Percentiles rank a stretch among this genome's conserved stretches.
Evolutionary conservation across 2,329 filamentous ascomycete genomes (phyloP).

Genomic region (Chaetomiaceae sp.): DNA sequence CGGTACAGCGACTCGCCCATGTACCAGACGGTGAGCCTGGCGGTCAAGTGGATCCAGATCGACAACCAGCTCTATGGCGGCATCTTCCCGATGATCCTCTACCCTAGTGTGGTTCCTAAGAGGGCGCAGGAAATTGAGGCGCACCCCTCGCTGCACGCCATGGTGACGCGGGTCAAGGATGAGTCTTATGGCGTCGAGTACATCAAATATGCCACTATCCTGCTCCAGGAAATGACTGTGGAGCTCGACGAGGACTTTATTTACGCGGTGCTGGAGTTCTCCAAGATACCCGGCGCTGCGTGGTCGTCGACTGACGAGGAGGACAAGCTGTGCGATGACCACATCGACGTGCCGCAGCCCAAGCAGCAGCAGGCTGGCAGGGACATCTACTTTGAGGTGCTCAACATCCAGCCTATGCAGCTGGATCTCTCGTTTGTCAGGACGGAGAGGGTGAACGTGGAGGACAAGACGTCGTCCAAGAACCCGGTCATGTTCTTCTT

Average conservation of each 20-base stretch:
- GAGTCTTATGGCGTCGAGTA: constrained; percentile 97
- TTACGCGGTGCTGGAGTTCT: constrained; percentile 90
- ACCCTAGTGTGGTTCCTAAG: constrained; percentile 96
- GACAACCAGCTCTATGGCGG: constrained; percentile 98
- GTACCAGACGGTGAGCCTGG: constrained; percentile 85
- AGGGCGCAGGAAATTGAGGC: constrained; percentile 93
- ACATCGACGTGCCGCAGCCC: constrained; percentile 87
- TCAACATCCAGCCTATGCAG: constrained; percentile 98
- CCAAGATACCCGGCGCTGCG: constrained; percentile 83
- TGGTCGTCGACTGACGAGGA: constrained; percentile 76
- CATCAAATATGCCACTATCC: constrained; percentile 92
- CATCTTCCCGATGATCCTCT: constrained; percentile 94
- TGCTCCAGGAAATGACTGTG: constrained; percentile 96
- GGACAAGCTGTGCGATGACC: constrained; percentile 83
- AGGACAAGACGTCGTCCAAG: constrained; percentile 83
- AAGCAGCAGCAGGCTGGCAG: constrained; percentile 77
- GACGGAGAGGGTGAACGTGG: constrained; percentile 91
- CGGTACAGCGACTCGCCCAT: constrained; percentile 90
- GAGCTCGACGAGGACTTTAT: constrained; percentile 98
- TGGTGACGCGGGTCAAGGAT: constrained; percentile 92
- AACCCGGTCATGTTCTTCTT: constrained; percentile 99
- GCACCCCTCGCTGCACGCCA: constrained; percentile 88
- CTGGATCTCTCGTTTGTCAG: constrained; percentile 95
- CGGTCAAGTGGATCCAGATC: constrained; percentile 98
- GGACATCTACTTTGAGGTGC: constrained; percentile 95